Base-by-base conservation (phyloP, 306 rosid genomes). In the Urtica urens region DNA sequence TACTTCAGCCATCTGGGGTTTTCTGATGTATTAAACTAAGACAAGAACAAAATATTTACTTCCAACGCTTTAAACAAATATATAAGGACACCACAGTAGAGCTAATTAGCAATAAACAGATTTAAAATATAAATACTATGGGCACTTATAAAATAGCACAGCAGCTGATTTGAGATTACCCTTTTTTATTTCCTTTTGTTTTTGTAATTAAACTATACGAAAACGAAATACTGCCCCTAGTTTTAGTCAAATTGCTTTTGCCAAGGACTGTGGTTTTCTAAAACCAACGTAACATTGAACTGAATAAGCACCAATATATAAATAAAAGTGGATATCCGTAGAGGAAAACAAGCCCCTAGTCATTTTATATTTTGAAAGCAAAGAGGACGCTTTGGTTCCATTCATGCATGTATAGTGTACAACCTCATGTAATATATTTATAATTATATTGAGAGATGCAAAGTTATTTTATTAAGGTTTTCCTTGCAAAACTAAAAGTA, bases 221-320 rank as follows among this genome's bases (percentile, higher is more conserved):
- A 17, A 14, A 31, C 13, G 11, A 35, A 33, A 5, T n/a, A 23
- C 73, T 30, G 79, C 93, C 85, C 93, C 66, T 69, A 34, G 80
- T 78, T 75, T 35, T 6, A n/a, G n/a, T n/a, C 39, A 3, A 3
- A 2, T 35, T 35, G 2, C 39, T 35, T 12, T 35, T 12, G n/a
- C 14, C 39, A 35, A 6, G 39, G 14, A 12, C 39, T 15, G 2
- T 35, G 14, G 39, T 35, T 77, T 66, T 38, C 23, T 15, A 19
- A 42, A 39, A 33, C 28, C 41, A 3, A 27, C 18, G 47, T 26
- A 24, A 18, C 42, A 10, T 20, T 41, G 10, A 18, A 16, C 40
- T n/a, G n/a, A 20, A 38, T 18, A 19, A 46, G 7, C 29, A 3
- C 26, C 45, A 35, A 3, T 35, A 35, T 5, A 9, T 7, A 9